Evolutionary conservation across 257 asterid genomes (phyloP).

Genomic region (Thymus mandschuricus): DNA sequence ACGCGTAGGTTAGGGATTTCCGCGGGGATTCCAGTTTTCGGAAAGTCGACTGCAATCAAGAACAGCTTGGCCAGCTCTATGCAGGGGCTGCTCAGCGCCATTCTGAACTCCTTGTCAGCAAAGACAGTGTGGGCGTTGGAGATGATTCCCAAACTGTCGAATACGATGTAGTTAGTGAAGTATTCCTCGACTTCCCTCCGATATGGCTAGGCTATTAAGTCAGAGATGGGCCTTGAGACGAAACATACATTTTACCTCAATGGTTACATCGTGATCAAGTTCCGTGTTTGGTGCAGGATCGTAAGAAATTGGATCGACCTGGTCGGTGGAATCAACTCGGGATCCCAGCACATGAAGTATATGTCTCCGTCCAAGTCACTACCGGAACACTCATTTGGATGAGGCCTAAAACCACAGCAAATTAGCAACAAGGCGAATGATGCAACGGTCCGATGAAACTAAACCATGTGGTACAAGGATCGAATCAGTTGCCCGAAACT

Average conservation of each 20-base stretch:
- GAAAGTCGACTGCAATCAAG: conserved; percentile 88
- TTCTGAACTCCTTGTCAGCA: conserved; percentile 63
- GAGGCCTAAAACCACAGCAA: conserved; percentile 61
- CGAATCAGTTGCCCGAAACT: conserved; percentile 38
- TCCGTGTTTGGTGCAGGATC: conserved; percentile 59
- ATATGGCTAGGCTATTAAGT: neutral
- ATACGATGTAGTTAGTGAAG: conserved; percentile 81
- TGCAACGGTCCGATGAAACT: neutral
- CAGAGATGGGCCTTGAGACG: neutral
- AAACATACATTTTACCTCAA: conserved; percentile 51
- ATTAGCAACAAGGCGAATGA: neutral
- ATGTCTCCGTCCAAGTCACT: conserved; percentile 97
- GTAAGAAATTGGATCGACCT: conserved; percentile 66
- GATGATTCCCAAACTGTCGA: conserved; percentile 73
- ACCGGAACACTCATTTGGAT: conserved; percentile 98
- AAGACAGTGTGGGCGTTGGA: conserved; percentile 75
- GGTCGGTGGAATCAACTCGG: conserved; percentile 68
- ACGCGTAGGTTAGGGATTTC: conserved; percentile 76
- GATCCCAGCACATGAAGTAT: conserved; percentile 93
- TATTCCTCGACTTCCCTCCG: conserved; percentile 78
- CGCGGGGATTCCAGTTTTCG: conserved; percentile 91
- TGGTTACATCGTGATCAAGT: conserved; percentile 71
- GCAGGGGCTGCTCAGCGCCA: conserved; percentile 65
- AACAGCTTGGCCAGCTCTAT: conserved; percentile 59
- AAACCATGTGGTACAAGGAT: neutral